Conservation (phyloP, 495 filamentous ascomycete species). For the Hypomontagnella monticulosa region DNA sequence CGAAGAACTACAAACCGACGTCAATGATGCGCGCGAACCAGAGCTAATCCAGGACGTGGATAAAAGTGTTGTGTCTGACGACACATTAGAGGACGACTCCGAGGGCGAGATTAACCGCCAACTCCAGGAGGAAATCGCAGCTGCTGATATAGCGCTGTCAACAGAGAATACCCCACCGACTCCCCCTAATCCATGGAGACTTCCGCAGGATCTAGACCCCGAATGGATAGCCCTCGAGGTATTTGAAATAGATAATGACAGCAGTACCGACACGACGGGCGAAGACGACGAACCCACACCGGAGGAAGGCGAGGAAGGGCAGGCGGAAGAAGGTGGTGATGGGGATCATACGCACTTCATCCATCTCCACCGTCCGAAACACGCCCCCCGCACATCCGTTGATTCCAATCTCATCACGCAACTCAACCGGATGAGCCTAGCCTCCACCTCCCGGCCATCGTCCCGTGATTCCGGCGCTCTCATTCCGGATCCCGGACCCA, state of each 20-base stretch:
- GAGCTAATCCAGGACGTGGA: conserved; percentile 25
- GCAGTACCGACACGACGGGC: conserved; percentile 42
- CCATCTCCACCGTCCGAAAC: conserved; percentile 22
- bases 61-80: conserved; percentile 22
- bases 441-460: conserved; percentile 36
- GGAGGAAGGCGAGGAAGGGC: conserved; percentile 41
- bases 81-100: conserved; percentile 37
- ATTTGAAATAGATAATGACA: conserved; percentile 69
- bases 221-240: conserved; percentile 98
- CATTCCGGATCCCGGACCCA: not conserved
- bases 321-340: too few species aligned
- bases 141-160: not conserved
- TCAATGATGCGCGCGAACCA: not conserved
- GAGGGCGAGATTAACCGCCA: conserved; percentile 77
- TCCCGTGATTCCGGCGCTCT: conserved; percentile 22
- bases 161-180: conserved; percentile 1
- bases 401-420: conserved; percentile 54
- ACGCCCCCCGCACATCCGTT: conserved; percentile 39
- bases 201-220: conserved; percentile 84
- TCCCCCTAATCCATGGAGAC: conserved; percentile 60
- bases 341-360: not conserved
- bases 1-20: conserved; percentile 1
- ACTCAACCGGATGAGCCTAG: conserved; percentile 53
- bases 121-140: conserved; percentile 61
- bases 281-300: conserved; percentile 47